A percentile compares a stretch with the other conserved stretches of the same genome.
Conservation (phyloP, 2,329 filamentous ascomycete species). For the Penicillium psychrosexuale region DNA sequence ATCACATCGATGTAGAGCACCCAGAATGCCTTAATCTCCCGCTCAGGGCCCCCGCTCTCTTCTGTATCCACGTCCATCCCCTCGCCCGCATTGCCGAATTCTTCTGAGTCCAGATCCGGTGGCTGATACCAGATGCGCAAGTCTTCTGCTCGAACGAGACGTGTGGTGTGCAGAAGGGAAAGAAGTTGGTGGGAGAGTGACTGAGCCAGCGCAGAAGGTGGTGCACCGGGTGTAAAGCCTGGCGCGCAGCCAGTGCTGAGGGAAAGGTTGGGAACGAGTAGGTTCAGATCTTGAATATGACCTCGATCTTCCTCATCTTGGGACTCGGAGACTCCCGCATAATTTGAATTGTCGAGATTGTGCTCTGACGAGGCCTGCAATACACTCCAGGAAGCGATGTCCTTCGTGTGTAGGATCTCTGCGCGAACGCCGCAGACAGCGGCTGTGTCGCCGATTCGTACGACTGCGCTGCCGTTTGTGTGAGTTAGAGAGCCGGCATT, state of each 20-base stretch:
- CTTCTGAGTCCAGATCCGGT: conserved; percentile 38
- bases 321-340: conserved; percentile 44
- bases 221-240: conserved; percentile 76
- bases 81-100: conserved; percentile 41
- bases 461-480: conserved; percentile 83
- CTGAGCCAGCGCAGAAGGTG: conserved; percentile 77
- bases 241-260: conserved; percentile 87
- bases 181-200: conserved; percentile 77
- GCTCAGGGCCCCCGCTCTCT: conserved; percentile 28
- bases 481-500: conserved; percentile 84
- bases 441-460: conserved; percentile 83
- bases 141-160: conserved; percentile 63
- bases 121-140: conserved; percentile 69
- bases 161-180: conserved; percentile 69
- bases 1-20: conserved; percentile 92
- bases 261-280: conserved; percentile 92
- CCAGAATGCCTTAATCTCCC: conserved; percentile 81
- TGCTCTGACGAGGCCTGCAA: conserved; percentile 34
- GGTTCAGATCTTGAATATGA: conserved; percentile 52
- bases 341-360: conserved; percentile 31
- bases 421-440: conserved; percentile 91
- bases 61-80: conserved; percentile 50
- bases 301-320: conserved; percentile 44
- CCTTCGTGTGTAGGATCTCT: conserved; percentile 73
- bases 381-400: conserved; percentile 60